Base-by-base conservation (phyloP, 768 basidiomycete genomes). In the Trametes maxima region DNA sequence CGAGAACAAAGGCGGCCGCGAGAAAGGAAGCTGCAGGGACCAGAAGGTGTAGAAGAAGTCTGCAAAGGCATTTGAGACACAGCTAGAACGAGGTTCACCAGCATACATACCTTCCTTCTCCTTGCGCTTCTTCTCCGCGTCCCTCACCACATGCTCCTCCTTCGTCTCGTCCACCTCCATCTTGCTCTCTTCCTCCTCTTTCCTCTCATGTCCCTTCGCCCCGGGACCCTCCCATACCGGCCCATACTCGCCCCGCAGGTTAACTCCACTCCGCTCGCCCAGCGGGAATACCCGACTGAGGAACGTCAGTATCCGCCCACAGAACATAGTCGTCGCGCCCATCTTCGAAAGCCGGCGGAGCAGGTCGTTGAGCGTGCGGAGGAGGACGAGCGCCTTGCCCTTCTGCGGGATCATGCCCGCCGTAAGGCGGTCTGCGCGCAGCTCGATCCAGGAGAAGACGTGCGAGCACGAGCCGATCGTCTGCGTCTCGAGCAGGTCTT, bases 1-100 rank as follows among this genome's bases (percentile, higher is more conserved):
- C 12, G 83, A 79, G 68, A 95, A 94, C 11, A 85, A 65, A 0
- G 86, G 80, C 2, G 94, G 94, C 63, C 87, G 84, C 33, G 92
- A 93, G 75, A 96, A 95, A 5, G 85, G 86, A 4, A 88, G 78
- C 68, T 97, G 94, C 8, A 96, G 78, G 0, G 89, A 89, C 94
- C 94, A 96, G 77, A 96, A 95, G 0, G 85, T 90, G 60, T 86
- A 83, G 76, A 94, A 95, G 70, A 95, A 90, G 24, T 90, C 92
- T 87, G 57, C 45, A 36, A 11, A 36, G 21, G 35, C 22, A 50
- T 24, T 50, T 42, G 48, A 45, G 28, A 39, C 19, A 51, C 22
- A 52, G n/a, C 14, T 8, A 21, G 24, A 22, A 43, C 22, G 35
- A 42, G 47, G 19, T 45, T 11, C 11, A 13, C 21, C 17, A 12